Evolutionary conservation across 140 eudicot species (phyloP).

Genomic region (Flaveria floridana): DNA sequence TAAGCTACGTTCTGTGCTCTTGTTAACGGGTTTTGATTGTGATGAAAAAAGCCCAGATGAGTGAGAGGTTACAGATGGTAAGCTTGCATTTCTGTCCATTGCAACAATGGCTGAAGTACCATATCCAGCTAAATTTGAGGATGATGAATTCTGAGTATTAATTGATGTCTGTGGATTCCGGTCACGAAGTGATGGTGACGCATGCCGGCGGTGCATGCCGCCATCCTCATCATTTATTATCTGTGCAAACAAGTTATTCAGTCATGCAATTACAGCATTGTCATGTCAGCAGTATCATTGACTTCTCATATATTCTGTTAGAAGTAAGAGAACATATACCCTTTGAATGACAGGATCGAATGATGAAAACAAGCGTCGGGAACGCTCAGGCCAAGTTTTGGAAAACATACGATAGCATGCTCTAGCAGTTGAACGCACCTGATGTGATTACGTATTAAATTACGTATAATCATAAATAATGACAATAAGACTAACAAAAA

Average conservation of each 20-base stretch:
- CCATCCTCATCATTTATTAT: slow-evolving; percentile 93
- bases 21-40: slow-evolving; percentile 58
- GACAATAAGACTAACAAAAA: slow-evolving; percentile 1
- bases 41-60: slow-evolving; percentile 75
- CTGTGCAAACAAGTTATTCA: slow-evolving; percentile 38
- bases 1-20: slow-evolving; percentile 72
- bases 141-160: slow-evolving; percentile 48
- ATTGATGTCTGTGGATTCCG: slow-evolving; percentile 59
- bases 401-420: slow-evolving; percentile 93
- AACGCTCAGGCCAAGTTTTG: slow-evolving; percentile 97
- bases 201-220: slow-evolving; percentile 82
- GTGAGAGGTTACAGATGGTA: slow-evolving; percentile 55
- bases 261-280: background rate
- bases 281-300: background rate
- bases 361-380: slow-evolving; percentile 72
- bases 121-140: slow-evolving; percentile 75
- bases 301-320: background rate
- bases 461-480: background rate
- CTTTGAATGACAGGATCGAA: slow-evolving; percentile 97
- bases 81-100: slow-evolving; percentile 82
- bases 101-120: slow-evolving; percentile 99
- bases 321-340: slow-evolving; percentile 41
- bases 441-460: slow-evolving; percentile 26
- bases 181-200: slow-evolving; percentile 92
- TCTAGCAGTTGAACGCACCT: slow-evolving; percentile 97